These are phyloP conservation scores for Heliosperma pusillum DNA, from an alignment of 148 eudicot genomes.

Conservation along the genomic window DNA sequence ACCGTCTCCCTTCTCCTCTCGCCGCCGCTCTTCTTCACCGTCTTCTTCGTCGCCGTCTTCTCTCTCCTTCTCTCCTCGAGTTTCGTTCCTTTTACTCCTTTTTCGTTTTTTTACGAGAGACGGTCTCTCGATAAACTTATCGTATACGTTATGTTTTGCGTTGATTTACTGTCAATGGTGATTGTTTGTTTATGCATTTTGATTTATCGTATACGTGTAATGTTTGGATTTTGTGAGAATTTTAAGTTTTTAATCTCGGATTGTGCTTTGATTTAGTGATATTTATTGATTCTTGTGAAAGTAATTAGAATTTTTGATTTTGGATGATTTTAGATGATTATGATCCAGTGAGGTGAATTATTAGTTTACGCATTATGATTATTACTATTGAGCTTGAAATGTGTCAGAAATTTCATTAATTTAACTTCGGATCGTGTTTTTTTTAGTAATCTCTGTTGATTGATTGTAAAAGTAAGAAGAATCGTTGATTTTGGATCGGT, in stretches of 20 bases:
- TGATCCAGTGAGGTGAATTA: no score
- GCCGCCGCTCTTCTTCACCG: conserved; percentile 65
- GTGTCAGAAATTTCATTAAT: not conserved
- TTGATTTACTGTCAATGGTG: not conserved
- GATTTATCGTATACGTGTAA: no score
- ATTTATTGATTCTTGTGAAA: not conserved
- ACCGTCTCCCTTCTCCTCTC: conserved; percentile 67
- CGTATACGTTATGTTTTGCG: not conserved
- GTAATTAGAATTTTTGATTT: not conserved
- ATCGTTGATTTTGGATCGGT: no score
- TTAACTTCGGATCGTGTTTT: not conserved
- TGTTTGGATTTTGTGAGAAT: not conserved
- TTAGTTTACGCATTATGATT: no score
- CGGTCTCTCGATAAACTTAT: no score
- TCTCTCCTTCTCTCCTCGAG: conserved; percentile 81
- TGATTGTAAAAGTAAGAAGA: not conserved
- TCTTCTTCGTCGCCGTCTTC: conserved; percentile 66
- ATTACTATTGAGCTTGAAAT: not conserved
- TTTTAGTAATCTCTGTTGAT: not conserved
- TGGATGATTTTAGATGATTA: not conserved
- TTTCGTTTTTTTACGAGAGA: no score
- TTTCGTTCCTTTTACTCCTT: conserved; percentile 22
- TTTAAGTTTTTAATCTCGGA: not conserved
- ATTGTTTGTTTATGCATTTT: no score
- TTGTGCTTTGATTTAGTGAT: not conserved